These are phyloP conservation scores for Helotiales sp. DNA, from an alignment of 2,329 filamentous ascomycete genomes.

Conservation along the genomic window DNA sequence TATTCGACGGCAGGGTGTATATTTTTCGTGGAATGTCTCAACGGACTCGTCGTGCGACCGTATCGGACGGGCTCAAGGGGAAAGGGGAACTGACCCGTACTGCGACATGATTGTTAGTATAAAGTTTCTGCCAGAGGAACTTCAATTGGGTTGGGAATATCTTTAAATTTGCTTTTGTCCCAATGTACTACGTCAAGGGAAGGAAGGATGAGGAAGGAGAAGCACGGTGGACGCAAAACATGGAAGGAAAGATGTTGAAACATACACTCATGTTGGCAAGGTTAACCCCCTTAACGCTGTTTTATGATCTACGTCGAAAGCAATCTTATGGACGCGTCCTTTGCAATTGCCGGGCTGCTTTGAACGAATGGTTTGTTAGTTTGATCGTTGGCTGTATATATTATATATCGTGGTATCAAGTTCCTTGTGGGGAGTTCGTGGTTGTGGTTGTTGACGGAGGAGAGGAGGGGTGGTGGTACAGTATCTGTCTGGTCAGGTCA, in stretches of 20 bases:
- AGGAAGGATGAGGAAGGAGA: constrained; percentile 10
- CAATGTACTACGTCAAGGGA: constrained; percentile 10
- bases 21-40: background rate
- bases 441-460: background rate
- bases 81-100: constrained; percentile 40
- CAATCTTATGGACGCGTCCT: constrained; percentile 21
- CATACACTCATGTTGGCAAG: constrained; percentile 40
- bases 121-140: constrained; percentile 37
- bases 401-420: background rate
- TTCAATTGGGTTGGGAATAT: constrained; percentile 17
- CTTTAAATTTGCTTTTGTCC: constrained; percentile 10
- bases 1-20: background rate
- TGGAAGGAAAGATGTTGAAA: constrained; percentile 26
- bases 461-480: background rate
- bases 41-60: constrained; percentile 4
- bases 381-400: background rate
- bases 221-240: constrained; percentile 27
- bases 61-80: background rate
- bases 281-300: constrained; percentile 26
- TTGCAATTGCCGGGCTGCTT: constrained; percentile 6
- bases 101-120: constrained; percentile 41
- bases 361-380: constrained; percentile 2
- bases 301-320: constrained; percentile 18
- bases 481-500: constrained; percentile 13
- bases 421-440: background rate